Evolutionary conservation across 139 green algal species (phyloP).

Genomic region (Haematococcus lacustris): DNA sequence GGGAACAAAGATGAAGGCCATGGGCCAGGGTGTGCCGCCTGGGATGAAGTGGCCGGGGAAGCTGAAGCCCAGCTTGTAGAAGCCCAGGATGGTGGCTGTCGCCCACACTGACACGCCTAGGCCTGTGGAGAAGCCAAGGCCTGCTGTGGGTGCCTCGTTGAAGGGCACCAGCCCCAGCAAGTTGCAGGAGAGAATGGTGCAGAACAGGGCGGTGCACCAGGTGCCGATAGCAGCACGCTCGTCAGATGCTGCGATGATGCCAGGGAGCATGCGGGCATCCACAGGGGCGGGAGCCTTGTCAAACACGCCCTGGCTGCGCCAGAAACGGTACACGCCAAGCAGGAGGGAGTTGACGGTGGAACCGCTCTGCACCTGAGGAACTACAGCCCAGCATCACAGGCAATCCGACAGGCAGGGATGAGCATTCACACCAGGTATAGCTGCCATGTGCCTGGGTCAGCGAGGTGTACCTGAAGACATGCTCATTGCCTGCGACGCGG

Average conservation of each 20-base stretch:
- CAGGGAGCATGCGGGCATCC: slow-evolving; percentile 32
- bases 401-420: too few species aligned
- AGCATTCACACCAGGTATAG: too few species aligned
- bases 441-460: too few species aligned
- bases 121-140: slow-evolving; percentile 43
- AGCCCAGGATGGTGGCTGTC: slow-evolving; percentile 32
- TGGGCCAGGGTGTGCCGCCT: slow-evolving; percentile 41
- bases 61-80: slow-evolving; percentile 40
- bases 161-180: slow-evolving; percentile 36
- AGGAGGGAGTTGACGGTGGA: slow-evolving; percentile 26
- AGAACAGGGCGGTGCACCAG: slow-evolving; percentile 36
- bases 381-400: too few species aligned
- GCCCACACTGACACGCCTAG: slow-evolving; percentile 39
- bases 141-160: slow-evolving; percentile 40
- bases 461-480: too few species aligned
- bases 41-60: slow-evolving; percentile 48
- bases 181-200: slow-evolving; percentile 44
- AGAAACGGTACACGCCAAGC: slow-evolving; percentile 39
- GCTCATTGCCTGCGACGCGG: too few species aligned
- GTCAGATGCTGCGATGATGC: slow-evolving; percentile 21
- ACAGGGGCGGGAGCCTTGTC: slow-evolving; percentile 33
- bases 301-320: slow-evolving; percentile 35
- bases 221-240: slow-evolving; percentile 28
- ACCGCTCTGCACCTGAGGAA: slow-evolving; percentile 27
- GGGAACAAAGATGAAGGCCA: slow-evolving; percentile 47